phyloP scores from a whole-genome alignment of 257 asterid species.

The Jaltomata sinuosa region DNA sequence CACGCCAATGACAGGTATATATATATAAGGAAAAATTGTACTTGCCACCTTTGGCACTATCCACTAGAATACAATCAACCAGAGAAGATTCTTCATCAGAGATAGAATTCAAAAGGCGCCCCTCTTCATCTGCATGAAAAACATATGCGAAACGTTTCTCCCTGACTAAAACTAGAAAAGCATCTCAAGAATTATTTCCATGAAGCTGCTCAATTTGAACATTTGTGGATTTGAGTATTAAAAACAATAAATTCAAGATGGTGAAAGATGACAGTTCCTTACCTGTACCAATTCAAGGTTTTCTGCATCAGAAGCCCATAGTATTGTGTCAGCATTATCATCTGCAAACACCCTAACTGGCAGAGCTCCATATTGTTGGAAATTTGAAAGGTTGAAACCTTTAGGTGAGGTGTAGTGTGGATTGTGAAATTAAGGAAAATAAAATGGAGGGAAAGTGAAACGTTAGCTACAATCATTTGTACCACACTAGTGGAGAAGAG shows the following conservation, averaged over 20 bases:
- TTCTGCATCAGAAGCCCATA: slow-evolving; percentile 56
- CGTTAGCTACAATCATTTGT: too few relatives aligned
- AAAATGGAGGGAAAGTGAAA: too few relatives aligned
- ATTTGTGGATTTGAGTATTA: slow-evolving; percentile 1
- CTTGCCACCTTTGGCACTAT: slow-evolving; percentile 97
- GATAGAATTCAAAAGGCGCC: slow-evolving; percentile 58
- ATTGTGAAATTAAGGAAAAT: too few relatives aligned
- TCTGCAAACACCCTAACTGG: slow-evolving; percentile 95
- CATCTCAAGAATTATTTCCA: slow-evolving; percentile 72
- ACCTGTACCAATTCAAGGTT: slow-evolving; percentile 93
- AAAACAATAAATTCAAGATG: neutral
- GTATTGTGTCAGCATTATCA: slow-evolving; percentile 70
- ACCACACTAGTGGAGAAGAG: too few relatives aligned
- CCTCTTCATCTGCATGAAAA: slow-evolving; percentile 77
- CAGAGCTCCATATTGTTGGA: too few relatives aligned
- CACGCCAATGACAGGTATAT: neutral
- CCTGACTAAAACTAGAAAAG: slow-evolving; percentile 45
- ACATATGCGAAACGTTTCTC: slow-evolving; percentile 54
- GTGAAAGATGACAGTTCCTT: slow-evolving; percentile 2
- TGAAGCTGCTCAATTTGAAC: slow-evolving; percentile 57
- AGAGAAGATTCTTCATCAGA: slow-evolving; percentile 62
- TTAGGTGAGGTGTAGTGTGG: too few relatives aligned
- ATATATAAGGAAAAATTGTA: slow-evolving; percentile 3
- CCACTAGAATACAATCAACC: slow-evolving; percentile 92
- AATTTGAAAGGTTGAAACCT: too few relatives aligned